phyloP scores from a whole-genome alignment of 2,329 filamentous ascomycete genomes.

The Pochonia chlamydosporia region DNA sequence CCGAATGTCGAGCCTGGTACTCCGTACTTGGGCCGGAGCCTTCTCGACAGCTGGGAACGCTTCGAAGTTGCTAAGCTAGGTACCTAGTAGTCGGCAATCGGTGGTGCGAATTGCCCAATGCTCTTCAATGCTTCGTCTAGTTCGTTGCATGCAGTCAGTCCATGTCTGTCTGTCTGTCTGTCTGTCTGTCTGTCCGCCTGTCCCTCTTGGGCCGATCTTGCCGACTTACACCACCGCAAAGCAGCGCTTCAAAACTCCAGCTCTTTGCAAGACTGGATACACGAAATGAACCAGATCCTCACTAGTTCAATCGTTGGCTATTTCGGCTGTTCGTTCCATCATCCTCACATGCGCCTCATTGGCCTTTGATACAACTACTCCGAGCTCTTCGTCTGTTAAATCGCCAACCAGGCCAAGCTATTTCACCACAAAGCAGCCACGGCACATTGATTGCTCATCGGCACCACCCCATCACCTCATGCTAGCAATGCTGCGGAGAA shows the following conservation, averaged over 20 bases:
- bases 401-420: background rate
- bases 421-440: background rate
- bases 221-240: conserved; percentile 4
- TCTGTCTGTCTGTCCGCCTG: no score
- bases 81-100: no score
- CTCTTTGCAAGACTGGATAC: background rate
- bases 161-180: no score
- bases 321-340: background rate
- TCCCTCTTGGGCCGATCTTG: conserved; percentile 2
- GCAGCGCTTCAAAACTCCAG: background rate
- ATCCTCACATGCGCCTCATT: background rate
- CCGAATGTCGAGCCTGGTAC: no score
- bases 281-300: background rate
- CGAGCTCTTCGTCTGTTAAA: background rate
- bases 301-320: background rate
- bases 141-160: conserved; percentile 7
- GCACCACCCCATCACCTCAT: background rate
- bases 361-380: background rate
- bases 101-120: no score
- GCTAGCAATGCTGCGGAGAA: conserved; percentile 1
- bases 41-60: no score
- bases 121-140: no score
- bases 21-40: no score
- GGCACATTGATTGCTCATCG: background rate
- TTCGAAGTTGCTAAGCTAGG: no score